Evolutionary conservation across 768 basidiomycete species (phyloP), one percentile per base, ranked within the genome.

Genomic region (Macrolepiota dolichaula): DNA sequence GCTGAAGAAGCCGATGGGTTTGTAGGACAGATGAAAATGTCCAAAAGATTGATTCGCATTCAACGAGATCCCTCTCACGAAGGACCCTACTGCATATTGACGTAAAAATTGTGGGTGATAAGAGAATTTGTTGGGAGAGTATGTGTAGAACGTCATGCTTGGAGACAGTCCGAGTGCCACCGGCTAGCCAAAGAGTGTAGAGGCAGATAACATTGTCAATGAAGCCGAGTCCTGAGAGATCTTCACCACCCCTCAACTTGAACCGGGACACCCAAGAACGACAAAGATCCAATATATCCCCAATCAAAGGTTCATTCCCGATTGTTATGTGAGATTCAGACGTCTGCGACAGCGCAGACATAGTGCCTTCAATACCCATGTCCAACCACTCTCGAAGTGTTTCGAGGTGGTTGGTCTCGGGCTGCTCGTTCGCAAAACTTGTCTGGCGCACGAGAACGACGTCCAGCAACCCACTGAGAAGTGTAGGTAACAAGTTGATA

Each of bases 1-100:
- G 73, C 6, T 64, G 71, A 6, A 74, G 72, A 15, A 84, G 66
- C 19, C 68, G 68, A 44, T 74, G 71, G 0, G 67, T 68, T 19
- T 71, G 68, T 15, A 86, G 67, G 11, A 67, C 57, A 2, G 62
- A 44, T 61, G 69, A 64, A 52, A 77, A 73, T 0, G 51, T 44
- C 27, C 73, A 69, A 42, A 62, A 64, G 58, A 57, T 65, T 55
- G 59, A 29, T 54, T 62, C 67, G 38, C 66, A 60, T 32, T 42
- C 51, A 25, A 53, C 40, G 37, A 72, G 44, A 29, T 62, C 44
- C 12, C 40, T 55, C 9, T 29, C 37, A 27, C 35, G 44, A 10
- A 61, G 38, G 17, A 55, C 22, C 4, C 49, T 35, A 19, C 13
- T 22, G 52, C 52, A 62, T 47, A 19, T 42, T 59, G 15, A 67